These are phyloP conservation scores for Fusarium nematophilum DNA, from an alignment of 2,329 filamentous ascomycete species.

Conservation along the genomic window DNA sequence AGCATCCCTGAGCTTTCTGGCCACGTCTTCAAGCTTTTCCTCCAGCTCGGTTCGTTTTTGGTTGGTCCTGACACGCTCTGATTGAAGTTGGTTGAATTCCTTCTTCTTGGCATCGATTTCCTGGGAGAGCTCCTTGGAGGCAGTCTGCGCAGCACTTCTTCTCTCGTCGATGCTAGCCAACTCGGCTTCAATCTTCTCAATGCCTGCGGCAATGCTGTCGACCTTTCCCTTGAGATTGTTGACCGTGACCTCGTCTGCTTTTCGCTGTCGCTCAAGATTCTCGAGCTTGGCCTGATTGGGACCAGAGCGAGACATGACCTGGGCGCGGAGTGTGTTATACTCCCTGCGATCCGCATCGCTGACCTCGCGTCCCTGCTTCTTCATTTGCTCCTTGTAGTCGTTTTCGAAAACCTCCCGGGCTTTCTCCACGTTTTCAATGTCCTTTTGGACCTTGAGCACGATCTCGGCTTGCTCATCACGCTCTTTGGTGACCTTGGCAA, in stretches of 20 bases:
- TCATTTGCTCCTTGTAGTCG: slow-evolving; percentile 85
- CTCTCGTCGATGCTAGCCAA: slow-evolving; percentile 75
- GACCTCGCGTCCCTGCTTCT: slow-evolving; percentile 87
- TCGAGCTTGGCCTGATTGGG: slow-evolving; percentile 85
- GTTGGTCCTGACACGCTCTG: slow-evolving; percentile 82
- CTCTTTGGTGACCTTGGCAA: slow-evolving; percentile 79
- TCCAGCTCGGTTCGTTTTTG: slow-evolving; percentile 90
- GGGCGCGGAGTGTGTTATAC: slow-evolving; percentile 84
- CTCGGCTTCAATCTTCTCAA: slow-evolving; percentile 80
- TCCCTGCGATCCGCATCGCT: slow-evolving; percentile 89
- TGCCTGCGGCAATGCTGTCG: slow-evolving; percentile 78
- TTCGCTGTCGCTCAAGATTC: slow-evolving; percentile 87
- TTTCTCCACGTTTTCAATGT: slow-evolving; percentile 87
- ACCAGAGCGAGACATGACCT: slow-evolving; percentile 86
- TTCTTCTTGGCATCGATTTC: slow-evolving; percentile 93
- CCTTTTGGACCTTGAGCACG: slow-evolving; percentile 80
- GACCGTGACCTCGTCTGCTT: slow-evolving; percentile 90
- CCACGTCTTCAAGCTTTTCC: slow-evolving; percentile 86
- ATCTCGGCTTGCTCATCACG: slow-evolving; percentile 75
- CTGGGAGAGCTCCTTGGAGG: slow-evolving; percentile 74
- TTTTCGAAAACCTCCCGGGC: slow-evolving; percentile 89
- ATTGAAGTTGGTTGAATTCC: slow-evolving; percentile 86
- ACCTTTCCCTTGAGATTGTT: slow-evolving; percentile 91
- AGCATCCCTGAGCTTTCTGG: slow-evolving; percentile 84
- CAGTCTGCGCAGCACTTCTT: slow-evolving; percentile 69